Conservation (phyloP, 2,329 filamentous ascomycete genomes). For the Penicillium italicum region DNA sequence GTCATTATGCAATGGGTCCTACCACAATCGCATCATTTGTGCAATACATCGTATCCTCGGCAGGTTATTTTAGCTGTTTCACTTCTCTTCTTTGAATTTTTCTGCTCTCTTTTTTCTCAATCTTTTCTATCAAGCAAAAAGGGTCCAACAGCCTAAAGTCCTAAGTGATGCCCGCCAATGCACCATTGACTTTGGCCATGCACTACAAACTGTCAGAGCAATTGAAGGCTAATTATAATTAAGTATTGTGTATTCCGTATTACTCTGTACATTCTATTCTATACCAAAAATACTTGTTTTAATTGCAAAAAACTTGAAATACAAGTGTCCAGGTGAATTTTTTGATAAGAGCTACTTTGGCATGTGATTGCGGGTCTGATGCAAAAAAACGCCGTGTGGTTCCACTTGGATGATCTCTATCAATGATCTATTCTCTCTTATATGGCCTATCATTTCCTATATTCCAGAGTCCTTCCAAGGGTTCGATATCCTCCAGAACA, state of each 20-base stretch:
- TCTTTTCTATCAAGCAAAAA: background rate
- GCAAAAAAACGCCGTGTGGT: slow-evolving; percentile 8
- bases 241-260: background rate
- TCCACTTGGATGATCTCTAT: slow-evolving; percentile 1
- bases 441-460: background rate
- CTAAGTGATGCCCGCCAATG: background rate
- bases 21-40: slow-evolving; percentile 18
- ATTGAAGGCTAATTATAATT: background rate
- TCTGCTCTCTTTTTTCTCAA: background rate
- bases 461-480: background rate
- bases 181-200: slow-evolving; percentile 1
- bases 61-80: background rate
- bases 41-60: slow-evolving; percentile 10
- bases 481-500: background rate
- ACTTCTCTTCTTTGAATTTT: slow-evolving; percentile 6
- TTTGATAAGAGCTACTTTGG: slow-evolving; percentile 22
- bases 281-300: background rate
- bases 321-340: background rate
- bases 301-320: background rate
- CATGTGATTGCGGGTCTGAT: slow-evolving; percentile 37
- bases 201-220: background rate
- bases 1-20: slow-evolving; percentile 21
- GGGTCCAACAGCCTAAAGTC: background rate
- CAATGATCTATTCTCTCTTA: background rate
- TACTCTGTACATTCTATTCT: background rate